Evolutionary conservation across 495 filamentous ascomycete genomes (phyloP).

Genomic region (Podospora tetraspora): DNA sequence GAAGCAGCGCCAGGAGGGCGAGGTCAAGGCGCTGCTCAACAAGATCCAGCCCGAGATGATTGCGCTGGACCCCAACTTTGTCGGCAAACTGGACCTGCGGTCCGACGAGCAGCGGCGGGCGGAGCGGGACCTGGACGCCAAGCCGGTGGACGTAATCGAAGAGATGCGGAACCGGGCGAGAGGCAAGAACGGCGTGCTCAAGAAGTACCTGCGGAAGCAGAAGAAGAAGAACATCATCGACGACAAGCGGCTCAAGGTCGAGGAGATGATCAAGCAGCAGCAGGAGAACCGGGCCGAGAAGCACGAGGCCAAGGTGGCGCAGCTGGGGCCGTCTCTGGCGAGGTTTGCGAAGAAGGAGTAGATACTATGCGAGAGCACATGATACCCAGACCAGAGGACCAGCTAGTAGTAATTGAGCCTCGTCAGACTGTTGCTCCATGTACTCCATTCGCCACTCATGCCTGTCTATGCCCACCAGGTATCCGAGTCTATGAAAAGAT

Average conservation of each 20-base stretch:
- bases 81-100: conserved; percentile 78
- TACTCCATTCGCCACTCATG: background rate
- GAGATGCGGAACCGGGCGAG: conserved; percentile 65
- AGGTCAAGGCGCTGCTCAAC: conserved; percentile 81
- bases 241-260: conserved; percentile 64
- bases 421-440: background rate
- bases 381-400: conserved; percentile 24
- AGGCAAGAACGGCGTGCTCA: conserved; percentile 86
- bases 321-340: conserved; percentile 43
- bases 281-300: conserved; percentile 36
- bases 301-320: conserved; percentile 38
- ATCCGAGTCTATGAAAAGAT: background rate
- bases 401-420: background rate
- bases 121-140: conserved; percentile 69
- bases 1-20: conserved; percentile 88
- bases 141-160: conserved; percentile 66
- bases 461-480: background rate
- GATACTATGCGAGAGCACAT: conserved; percentile 17
- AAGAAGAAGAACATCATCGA: conserved; percentile 86
- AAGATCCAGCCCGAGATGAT: conserved; percentile 98
- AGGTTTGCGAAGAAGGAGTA: conserved; percentile 47
- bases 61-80: conserved; percentile 79
- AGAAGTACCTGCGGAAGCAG: conserved; percentile 86
- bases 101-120: conserved; percentile 65
- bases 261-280: conserved; percentile 45